Evolutionary conservation across 1,139 yeast genomes (phyloP).

Genomic region (Magnusiomyces fungicola): DNA sequence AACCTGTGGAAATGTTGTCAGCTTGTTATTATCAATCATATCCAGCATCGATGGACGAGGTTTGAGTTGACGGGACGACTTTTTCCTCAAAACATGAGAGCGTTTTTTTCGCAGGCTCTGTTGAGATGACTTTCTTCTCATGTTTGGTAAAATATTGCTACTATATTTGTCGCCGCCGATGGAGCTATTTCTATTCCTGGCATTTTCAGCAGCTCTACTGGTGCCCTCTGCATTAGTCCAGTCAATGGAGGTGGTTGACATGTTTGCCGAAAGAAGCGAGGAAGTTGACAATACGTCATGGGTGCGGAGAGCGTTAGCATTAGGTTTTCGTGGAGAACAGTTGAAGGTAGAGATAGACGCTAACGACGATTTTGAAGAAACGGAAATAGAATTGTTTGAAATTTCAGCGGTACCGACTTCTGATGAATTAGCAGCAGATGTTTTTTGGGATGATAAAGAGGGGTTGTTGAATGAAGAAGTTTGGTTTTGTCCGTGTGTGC

Average conservation of each 20-base stretch:
- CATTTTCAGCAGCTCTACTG: too few relatives aligned
- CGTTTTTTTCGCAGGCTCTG: conserved; percentile 1
- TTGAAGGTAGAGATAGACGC: neutral
- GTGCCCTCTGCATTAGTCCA: neutral
- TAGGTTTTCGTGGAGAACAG: too few relatives aligned
- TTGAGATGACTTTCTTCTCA: neutral
- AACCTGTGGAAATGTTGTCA: conserved; percentile 12
- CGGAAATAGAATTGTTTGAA: too few relatives aligned
- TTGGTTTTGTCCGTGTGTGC: too few relatives aligned
- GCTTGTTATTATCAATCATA: conserved; percentile 8
- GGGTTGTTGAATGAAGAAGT: too few relatives aligned
- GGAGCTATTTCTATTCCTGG: too few relatives aligned
- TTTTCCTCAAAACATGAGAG: conserved; percentile 1
- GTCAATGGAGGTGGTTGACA: neutral
- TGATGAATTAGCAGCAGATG: too few relatives aligned
- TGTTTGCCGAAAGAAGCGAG: neutral
- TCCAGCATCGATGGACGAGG: conserved; percentile 6
- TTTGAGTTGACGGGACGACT: neutral
- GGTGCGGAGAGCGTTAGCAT: too few relatives aligned
- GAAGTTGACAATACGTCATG: neutral
- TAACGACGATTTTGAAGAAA: neutral
- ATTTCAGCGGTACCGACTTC: too few relatives aligned
- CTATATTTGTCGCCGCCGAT: neutral
- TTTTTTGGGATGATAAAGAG: too few relatives aligned
- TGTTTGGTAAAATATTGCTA: neutral